Percentiles rank a stretch among this genome's conserved stretches.
Conservation (phyloP, 148 eudicot genomes). For the Vaccinium darrowii region DNA sequence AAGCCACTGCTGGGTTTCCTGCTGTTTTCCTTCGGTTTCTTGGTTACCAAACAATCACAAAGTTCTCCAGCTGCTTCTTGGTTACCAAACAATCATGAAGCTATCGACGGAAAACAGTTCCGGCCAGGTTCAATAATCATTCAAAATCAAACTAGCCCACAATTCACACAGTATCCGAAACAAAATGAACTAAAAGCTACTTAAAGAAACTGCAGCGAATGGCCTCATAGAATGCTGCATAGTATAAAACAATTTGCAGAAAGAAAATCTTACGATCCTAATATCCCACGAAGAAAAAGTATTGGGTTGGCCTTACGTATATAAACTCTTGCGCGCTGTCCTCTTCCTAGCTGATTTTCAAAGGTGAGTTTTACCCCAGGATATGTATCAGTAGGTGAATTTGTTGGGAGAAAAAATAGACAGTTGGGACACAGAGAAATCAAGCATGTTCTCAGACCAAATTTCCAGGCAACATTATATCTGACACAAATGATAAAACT, state of each 20-base stretch:
- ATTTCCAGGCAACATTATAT: background rate
- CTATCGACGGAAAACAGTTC: background rate
- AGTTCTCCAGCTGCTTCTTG: background rate
- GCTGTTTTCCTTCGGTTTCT: background rate
- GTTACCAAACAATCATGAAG: background rate
- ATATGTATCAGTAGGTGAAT: no score
- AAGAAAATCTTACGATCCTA: no score
- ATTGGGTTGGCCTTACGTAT: no score
- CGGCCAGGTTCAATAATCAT: background rate
- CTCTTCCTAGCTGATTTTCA: no score
- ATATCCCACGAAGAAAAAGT: no score
- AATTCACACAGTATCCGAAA: background rate
- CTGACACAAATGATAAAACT: background rate
- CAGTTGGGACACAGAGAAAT: background rate
- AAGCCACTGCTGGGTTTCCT: background rate
- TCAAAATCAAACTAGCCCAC: background rate
- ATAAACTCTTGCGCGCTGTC: no score
- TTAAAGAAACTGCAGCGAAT: background rate
- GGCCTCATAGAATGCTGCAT: background rate
- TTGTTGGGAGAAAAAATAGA: background rate
- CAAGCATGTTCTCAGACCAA: background rate
- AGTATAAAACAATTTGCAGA: background rate
- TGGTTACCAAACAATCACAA: background rate
- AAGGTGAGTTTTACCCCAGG: no score
- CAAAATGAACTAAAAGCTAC: background rate